Base-by-base conservation (phyloP, 306 rosid species). In the Cucumis cinereus region DNA sequence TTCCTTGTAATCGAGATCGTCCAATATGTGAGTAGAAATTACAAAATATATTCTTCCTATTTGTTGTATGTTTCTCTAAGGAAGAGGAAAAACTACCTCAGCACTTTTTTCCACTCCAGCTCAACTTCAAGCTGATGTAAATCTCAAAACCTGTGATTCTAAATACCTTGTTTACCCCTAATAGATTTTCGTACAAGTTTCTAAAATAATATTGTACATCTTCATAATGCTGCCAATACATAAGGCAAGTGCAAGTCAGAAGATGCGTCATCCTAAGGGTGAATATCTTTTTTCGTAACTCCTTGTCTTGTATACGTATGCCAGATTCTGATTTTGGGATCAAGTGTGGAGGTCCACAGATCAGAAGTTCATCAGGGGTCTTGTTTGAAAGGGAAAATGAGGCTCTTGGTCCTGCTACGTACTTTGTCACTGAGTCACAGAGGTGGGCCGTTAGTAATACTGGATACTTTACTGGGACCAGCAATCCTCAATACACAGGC, bases 391-490 rank as follows among this genome's bases (percentile, higher is more conserved):
- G 3, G 52, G 96, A 93, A 1, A 79, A 86, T 61, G 88, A 41
- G 24, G 67, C 88, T 55, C 91, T 92, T 53, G 91, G 98, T 70
- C 83, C 96, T 11, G 90, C 98, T 45, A 78, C 87, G 24, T 89
- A 90, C 83, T 92, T 58, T 82, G 92, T 86, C 58, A 83, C 87
- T 13, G 81, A 62, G 74, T 45, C 88, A 33, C 38, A 24, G 8
- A 86, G 86, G 81, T 89, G 98, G 98, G 95, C 82, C 11, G 87
- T 86, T 72, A 93, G 95, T 77, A 93, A 89, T 56, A 87, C 88
- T 23, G 97, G 98, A 74, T 70, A 66, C 14, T 93, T 85, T 69
- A 79, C 83, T 0, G 84, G 81, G 16, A 71, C 0, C 64, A 83
- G 0, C 52, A 78, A 81, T 73, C 77, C 83, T 77, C 5, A 0